Base-by-base conservation (phyloP, 192 early-diverging fungal genomes). In the Funneliformis geosporum region DNA sequence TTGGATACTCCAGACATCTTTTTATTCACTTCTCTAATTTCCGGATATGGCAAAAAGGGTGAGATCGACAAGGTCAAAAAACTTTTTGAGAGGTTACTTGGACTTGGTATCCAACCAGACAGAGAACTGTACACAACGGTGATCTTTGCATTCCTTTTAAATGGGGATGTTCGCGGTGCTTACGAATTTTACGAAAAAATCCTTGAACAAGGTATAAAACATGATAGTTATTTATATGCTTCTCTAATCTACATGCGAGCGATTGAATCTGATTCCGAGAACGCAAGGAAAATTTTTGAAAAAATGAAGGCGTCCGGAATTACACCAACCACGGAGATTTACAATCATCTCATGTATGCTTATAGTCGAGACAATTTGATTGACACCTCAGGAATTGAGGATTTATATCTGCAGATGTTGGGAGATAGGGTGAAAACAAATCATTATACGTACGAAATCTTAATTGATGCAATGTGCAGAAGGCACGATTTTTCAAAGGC, bases 291-390 rank as follows among this genome's bases (percentile, higher is more conserved):
- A 71, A 71, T 46, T 5, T 47, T 46, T 27, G 69, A 71, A 21
- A 47, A 27, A 40, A 71, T 71, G 40, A 71, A 28, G 5, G 42
- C 42, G 2, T 23, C 2, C 5, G 69, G 69, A 46, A 46, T 71
- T 12, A 71, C 46, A 10, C 69, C 69, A 10, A 46, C 44, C 9
- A 47, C 43, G 2, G 25, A 38, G 12, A 1, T n/a, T 38, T 71
- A 25, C 46, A 71, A 71, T 71, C 42, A 43, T 43, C 69, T 71
- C 43, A 46, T 71, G 46, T 71, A 46, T 71, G 40, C 69, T 9
- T 4, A 47, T 46, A 25, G n/a, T 71, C 40, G 69, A 38, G 69
- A 71, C 1, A 43, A 43, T n/a, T 18, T 2, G 46, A 27, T 47
- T 43, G 25, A n/a, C 25, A 27, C 42, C 27, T 12, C n/a, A 14